Conservation (phyloP, 139 green algal genomes). For the Prasinococcaceae sp. region DNA sequence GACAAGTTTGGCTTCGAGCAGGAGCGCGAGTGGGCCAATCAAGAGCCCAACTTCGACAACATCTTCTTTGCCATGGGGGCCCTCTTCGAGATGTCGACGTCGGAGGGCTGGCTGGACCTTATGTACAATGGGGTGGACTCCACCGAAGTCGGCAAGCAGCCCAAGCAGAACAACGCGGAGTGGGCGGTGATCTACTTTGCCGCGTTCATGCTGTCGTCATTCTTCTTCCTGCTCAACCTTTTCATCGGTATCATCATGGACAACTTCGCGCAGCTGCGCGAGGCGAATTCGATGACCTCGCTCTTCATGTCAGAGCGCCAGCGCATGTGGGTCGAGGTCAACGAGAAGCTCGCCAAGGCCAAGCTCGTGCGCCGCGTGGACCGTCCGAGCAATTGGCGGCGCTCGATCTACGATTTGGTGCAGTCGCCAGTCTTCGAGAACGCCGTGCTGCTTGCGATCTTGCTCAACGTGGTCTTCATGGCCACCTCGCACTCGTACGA, state of each 20-base stretch:
- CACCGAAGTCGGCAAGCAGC: conserved; percentile 3
- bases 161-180: background rate
- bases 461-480: conserved; percentile 12
- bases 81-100: conserved; percentile 50
- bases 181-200: conserved; percentile 17
- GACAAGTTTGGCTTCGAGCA: conserved; percentile 24
- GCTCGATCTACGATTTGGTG: conserved; percentile 1
- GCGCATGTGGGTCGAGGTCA: conserved; percentile 7
- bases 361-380: background rate
- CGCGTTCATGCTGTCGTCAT: conserved; percentile 16
- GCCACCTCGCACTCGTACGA: background rate
- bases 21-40: conserved; percentile 32
- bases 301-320: conserved; percentile 11
- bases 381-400: background rate
- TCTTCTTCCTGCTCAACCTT: conserved; percentile 26
- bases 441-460: conserved; percentile 8
- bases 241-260: conserved; percentile 29
- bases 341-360: background rate
- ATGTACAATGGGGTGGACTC: conserved; percentile 10
- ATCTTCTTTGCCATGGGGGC: conserved; percentile 43
- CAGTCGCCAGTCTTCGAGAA: conserved; percentile 6
- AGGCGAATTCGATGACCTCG: background rate
- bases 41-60: conserved; percentile 64
- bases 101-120: conserved; percentile 47
- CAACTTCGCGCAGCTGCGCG: conserved; percentile 14